Base-by-base conservation (phyloP, 768 basidiomycete species). In the Mycena alexandri region DNA sequence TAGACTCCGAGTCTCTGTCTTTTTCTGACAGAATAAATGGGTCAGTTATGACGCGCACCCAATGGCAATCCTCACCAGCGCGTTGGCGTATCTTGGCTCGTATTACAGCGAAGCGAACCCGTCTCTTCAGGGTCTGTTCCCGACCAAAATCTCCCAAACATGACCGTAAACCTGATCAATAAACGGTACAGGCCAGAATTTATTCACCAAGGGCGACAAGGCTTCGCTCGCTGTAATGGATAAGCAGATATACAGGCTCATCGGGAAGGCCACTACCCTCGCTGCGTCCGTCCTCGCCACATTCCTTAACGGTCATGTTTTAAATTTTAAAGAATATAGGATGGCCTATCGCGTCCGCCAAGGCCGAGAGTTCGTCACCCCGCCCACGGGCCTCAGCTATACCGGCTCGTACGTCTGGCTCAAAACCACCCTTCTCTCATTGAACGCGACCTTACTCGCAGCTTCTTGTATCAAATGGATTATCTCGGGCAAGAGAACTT, bases 341-440 rank as follows among this genome's bases (percentile, higher is more conserved):
- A 96, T 96, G 94, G 95, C 95, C 0, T 97, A 96, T 77, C 93
- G 95, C 34, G 87, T 96, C 38, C 91, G 95, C 44, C 94, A 95
- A 81, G 95, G 95, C 41, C 86, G 95, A 64, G 89, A 93, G 54
- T 96, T 97, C 73, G 93, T 96, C 19, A 86, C 85, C 0, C 94
- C 95, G 5, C 94, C 94, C 8, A 88, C 89, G 0, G 93, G 92
- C 0, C 83, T 95, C 57, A 92, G 89, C 73, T 96, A 96, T 72
- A 88, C 94, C 5, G 94, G 89, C 77, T 92, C 92, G 92, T 93
- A 74, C 72, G 88, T 21, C 47, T 42, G 0, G 42, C 34, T 17
- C 29, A 19, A 19, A 38, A 3, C 57, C n/a, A 9, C 1, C 13
- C 8, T 60, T 19, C 57, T 29, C 38, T 63, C 57, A n/a, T 67